Evolutionary conservation across 1,284 basidiomycete species (phyloP).

Genomic region (Puccinia horiana): DNA sequence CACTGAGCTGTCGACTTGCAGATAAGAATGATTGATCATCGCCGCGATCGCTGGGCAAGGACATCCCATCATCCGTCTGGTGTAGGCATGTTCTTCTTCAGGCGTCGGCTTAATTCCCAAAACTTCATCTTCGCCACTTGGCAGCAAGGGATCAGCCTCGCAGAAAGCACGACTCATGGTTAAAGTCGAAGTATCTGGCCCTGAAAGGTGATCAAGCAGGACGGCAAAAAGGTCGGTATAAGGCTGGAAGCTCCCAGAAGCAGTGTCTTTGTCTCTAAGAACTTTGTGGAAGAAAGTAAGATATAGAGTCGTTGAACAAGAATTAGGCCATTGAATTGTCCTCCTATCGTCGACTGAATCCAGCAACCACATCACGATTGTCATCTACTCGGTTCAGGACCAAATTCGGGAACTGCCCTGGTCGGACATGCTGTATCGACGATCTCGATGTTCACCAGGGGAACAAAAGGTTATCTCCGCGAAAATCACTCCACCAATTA

Average conservation of each 20-base stretch:
- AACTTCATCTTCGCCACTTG: not conserved
- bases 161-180: not conserved
- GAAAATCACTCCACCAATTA: no score
- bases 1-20: conserved; percentile 25
- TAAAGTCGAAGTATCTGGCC: not conserved
- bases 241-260: not conserved
- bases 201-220: not conserved
- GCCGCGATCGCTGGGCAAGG: conserved; percentile 41
- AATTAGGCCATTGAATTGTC: not conserved
- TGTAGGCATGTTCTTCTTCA: conserved; percentile 26
- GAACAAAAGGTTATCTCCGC: no score
- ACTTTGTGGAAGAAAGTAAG: no score
- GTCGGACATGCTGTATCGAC: not conserved
- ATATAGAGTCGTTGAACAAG: not conserved
- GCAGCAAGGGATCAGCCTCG: conserved; percentile 15
- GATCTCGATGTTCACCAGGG: not conserved
- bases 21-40: conserved; percentile 48
- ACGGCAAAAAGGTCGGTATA: not conserved
- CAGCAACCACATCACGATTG: not conserved
- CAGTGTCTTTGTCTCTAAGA: no score
- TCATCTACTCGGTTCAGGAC: conserved; percentile 5
- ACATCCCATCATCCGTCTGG: conserved; percentile 20
- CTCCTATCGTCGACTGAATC: not conserved
- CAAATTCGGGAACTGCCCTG: not conserved
- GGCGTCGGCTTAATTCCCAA: not conserved